Evolutionary conservation across 2,329 filamentous ascomycete genomes (phyloP).

Genomic region (Colletotrichum liaoningense): DNA sequence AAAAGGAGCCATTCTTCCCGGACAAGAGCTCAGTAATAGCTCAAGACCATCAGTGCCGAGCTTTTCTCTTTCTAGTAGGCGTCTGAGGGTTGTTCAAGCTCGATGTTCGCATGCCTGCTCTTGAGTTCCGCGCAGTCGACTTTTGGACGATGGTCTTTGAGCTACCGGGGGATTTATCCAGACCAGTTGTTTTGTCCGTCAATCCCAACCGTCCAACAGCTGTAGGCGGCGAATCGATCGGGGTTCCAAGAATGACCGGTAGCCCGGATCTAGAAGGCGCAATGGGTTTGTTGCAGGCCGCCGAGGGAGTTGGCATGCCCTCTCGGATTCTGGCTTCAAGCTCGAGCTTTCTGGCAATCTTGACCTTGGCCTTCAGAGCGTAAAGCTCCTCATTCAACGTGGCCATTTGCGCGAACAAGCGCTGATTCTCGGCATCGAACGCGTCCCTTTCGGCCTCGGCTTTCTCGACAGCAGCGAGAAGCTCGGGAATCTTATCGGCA

Average conservation of each 20-base stretch:
- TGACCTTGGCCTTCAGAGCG: neutral
- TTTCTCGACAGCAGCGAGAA: neutral
- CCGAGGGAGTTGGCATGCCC: no score
- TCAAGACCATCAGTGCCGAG: neutral
- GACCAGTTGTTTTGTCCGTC: neutral
- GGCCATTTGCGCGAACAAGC: neutral
- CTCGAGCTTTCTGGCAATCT: neutral
- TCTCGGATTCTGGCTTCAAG: neutral
- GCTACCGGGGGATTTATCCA: neutral
- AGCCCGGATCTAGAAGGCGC: neutral
- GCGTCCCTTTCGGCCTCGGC: neutral
- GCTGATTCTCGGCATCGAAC: neutral
- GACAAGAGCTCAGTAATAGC: neutral
- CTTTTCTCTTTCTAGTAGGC: neutral
- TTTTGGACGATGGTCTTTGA: neutral
- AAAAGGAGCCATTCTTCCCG: neutral
- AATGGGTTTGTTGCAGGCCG: neutral
- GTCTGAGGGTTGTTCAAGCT: neutral
- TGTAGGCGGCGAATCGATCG: neutral
- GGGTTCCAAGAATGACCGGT: neutral
- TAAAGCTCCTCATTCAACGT: neutral
- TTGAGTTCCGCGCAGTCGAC: no score
- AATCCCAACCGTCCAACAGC: neutral
- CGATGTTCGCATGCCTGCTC: neutral
- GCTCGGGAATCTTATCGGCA: neutral